Evolutionary conservation across 2,329 filamentous ascomycete species (phyloP).

Genomic region (Colletotrichum camelliae): DNA sequence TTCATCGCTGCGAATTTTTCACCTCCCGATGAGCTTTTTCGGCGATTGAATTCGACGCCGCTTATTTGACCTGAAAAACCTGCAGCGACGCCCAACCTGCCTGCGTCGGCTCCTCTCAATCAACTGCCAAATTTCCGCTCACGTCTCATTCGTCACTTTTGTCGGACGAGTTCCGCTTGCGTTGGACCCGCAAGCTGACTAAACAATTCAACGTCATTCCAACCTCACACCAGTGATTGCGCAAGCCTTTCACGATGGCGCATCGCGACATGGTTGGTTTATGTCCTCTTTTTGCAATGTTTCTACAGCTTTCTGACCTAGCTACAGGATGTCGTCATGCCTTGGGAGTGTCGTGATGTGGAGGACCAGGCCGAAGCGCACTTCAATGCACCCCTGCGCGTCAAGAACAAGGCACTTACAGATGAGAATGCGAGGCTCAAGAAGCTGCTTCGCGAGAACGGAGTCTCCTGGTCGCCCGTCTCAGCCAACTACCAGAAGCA

Average conservation of each 20-base stretch:
- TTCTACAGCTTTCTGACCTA: not conserved
- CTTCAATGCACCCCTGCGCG: conserved; percentile 55
- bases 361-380: conserved; percentile 53
- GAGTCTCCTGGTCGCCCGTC: conserved; percentile 54
- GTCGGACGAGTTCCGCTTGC: not conserved
- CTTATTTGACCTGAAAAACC: not conserved
- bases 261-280: conserved; percentile 6
- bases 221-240: not conserved
- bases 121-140: not conserved
- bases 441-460: conserved; percentile 55
- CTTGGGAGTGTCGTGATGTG: conserved; percentile 59
- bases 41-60: not conserved
- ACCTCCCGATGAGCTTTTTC: not conserved
- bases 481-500: conserved; percentile 32
- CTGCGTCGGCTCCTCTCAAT: not conserved
- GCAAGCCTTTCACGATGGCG: not conserved
- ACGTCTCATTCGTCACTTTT: not conserved
- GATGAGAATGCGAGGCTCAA: conserved; percentile 58
- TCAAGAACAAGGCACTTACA: conserved; percentile 47
- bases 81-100: not conserved
- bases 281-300: not conserved
- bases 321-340: conserved; percentile 34
- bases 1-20: not conserved
- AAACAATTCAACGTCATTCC: not conserved
- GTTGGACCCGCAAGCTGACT: not conserved